These are phyloP conservation scores for Mycena rosella DNA, from an alignment of 768 basidiomycete species.

Conservation along the genomic window DNA sequence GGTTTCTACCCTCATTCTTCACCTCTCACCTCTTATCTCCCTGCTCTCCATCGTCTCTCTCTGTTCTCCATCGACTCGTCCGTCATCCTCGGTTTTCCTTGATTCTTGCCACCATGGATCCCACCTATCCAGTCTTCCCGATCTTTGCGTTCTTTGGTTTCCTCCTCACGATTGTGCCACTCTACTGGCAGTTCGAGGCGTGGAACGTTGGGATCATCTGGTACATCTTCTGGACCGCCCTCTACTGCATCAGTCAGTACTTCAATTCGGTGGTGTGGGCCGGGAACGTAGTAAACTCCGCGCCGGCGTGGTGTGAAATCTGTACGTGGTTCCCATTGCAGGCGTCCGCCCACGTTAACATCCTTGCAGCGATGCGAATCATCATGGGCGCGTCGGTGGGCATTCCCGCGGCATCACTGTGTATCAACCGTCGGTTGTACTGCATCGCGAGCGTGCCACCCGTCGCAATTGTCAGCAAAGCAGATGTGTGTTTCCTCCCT, in stretches of 20 bases:
- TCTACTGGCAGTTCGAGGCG: conserved; percentile 62
- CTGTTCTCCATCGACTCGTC: too few species aligned
- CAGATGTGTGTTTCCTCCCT: conserved; percentile 50
- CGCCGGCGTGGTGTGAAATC: conserved; percentile 77
- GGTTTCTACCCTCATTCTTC: too few species aligned
- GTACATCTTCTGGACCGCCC: conserved; percentile 59
- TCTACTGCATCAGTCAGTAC: conserved; percentile 54
- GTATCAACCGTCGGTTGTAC: conserved; percentile 8
- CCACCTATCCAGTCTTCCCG: conserved; percentile 43
- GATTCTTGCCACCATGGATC: neutral
- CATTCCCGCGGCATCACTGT: neutral
- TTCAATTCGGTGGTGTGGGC: conserved; percentile 70
- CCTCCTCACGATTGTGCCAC: conserved; percentile 57
- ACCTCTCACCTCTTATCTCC: too few species aligned
- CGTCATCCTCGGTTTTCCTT: too few species aligned
- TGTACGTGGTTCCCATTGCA: conserved; percentile 50
- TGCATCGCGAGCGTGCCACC: conserved; percentile 47
- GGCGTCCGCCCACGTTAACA: conserved; percentile 13
- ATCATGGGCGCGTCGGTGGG: conserved; percentile 3
- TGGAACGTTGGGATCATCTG: conserved; percentile 62
- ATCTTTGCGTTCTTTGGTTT: conserved; percentile 54
- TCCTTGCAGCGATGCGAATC: conserved; percentile 3
- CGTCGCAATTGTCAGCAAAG: conserved; percentile 41
- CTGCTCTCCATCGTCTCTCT: too few species aligned
- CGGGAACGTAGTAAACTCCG: conserved; percentile 52